These are phyloP conservation scores for Penicillium paxilli DNA, from an alignment of 495 filamentous ascomycete species.

Conservation along the genomic window DNA sequence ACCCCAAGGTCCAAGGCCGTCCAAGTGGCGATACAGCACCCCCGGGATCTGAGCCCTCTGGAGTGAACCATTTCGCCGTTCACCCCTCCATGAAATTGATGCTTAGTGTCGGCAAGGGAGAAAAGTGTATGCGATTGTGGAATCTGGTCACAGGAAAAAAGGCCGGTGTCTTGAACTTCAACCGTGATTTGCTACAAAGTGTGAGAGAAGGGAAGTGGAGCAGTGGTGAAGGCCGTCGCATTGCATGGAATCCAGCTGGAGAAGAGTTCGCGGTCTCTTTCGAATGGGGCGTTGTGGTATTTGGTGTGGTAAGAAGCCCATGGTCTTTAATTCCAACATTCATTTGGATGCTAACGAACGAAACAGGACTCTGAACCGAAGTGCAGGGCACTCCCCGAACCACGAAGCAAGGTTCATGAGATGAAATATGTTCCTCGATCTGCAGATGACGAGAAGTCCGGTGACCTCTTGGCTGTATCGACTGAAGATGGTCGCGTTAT, in stretches of 20 bases:
- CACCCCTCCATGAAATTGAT: conserved; percentile 96
- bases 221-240: conserved; percentile 78
- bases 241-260: conserved; percentile 72
- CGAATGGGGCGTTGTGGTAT: conserved; percentile 81
- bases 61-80: conserved; percentile 91
- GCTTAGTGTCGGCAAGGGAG: conserved; percentile 84
- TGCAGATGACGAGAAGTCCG: conserved; percentile 38
- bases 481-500: conserved; percentile 90
- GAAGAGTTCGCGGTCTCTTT: conserved; percentile 89
- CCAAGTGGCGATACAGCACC: conserved; percentile 90
- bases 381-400: conserved; percentile 65
- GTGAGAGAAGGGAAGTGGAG: conserved; percentile 74
- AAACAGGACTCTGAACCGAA: conserved; percentile 71
- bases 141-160: conserved; percentile 96
- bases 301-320: conserved; percentile 65
- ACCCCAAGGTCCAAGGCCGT: conserved; percentile 76
- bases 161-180: conserved; percentile 86
- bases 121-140: conserved; percentile 91
- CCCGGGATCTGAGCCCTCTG: conserved; percentile 78
- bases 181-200: conserved; percentile 61
- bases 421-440: conserved; percentile 65
- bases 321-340: not conserved
- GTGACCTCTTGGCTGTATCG: conserved; percentile 69
- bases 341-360: conserved; percentile 13
- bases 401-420: conserved; percentile 78